phyloP scores from a whole-genome alignment of 2,329 filamentous ascomycete species.

The Helotiales sp. region DNA sequence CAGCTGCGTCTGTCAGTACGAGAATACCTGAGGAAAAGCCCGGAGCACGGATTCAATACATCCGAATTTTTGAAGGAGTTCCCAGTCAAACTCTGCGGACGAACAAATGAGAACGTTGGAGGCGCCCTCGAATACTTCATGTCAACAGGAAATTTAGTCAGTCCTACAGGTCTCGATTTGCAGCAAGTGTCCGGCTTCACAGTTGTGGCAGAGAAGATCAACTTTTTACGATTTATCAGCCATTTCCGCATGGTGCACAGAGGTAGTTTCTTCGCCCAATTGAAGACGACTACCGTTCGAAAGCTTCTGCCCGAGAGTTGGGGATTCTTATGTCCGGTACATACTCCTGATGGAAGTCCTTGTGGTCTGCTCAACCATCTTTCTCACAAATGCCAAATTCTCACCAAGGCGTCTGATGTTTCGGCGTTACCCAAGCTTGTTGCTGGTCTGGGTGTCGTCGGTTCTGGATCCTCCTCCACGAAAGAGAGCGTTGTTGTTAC shows the following conservation, averaged over 20 bases:
- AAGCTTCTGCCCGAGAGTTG: slow-evolving; percentile 96
- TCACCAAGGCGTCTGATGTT: slow-evolving; percentile 75
- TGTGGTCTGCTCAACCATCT: slow-evolving; percentile 95
- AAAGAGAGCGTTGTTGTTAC: slow-evolving; percentile 88
- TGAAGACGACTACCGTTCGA: slow-evolving; percentile 96
- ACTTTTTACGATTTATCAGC: slow-evolving; percentile 97
- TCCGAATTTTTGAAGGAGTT: slow-evolving; percentile 82
- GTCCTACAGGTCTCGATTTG: slow-evolving; percentile 88
- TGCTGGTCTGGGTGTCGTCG: slow-evolving; percentile 78
- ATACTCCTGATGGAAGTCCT: slow-evolving; percentile 94
- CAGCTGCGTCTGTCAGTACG: slow-evolving; percentile 57
- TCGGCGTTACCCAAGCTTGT: slow-evolving; percentile 76
- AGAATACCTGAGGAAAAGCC: slow-evolving; percentile 60
- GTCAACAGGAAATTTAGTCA: slow-evolving; percentile 91
- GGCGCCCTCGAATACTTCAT: slow-evolving; percentile 91
- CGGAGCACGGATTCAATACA: slow-evolving; percentile 75
- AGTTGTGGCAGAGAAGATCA: slow-evolving; percentile 97
- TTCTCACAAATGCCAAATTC: slow-evolving; percentile 90
- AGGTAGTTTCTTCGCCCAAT: slow-evolving; percentile 96
- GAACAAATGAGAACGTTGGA: slow-evolving; percentile 87
- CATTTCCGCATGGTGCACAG: slow-evolving; percentile 99
- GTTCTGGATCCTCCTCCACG: slow-evolving; percentile 76
- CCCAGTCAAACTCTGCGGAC: slow-evolving; percentile 74
- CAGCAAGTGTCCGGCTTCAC: slow-evolving; percentile 96
- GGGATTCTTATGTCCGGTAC: slow-evolving; percentile 97